Percentiles rank a stretch among this genome's conserved stretches.
Evolutionary conservation across 2,329 filamentous ascomycete genomes (phyloP).

Genomic region (Macroventuria anomochaeta): DNA sequence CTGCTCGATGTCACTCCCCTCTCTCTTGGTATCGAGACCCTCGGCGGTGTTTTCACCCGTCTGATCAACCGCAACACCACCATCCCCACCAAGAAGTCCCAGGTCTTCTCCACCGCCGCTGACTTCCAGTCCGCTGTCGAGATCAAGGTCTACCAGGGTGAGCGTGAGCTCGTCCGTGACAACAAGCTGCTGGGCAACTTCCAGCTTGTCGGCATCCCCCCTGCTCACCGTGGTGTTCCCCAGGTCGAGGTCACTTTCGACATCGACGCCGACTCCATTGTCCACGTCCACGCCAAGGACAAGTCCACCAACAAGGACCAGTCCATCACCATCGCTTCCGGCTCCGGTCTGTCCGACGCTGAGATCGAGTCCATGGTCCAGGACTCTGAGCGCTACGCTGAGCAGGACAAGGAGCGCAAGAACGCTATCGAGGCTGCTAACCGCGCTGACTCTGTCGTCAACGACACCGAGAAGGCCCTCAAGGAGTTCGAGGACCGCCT

Average conservation of each 20-base stretch:
- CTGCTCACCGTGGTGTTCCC: constrained; percentile 93
- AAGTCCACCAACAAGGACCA: constrained; percentile 99
- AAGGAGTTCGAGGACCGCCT: constrained; percentile 96
- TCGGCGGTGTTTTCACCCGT: constrained; percentile 96
- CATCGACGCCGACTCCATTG: constrained; percentile 96
- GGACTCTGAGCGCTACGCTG: constrained; percentile 96
- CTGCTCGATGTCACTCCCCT: constrained; percentile 95
- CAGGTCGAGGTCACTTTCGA: constrained; percentile 99
- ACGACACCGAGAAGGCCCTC: constrained; percentile 97
- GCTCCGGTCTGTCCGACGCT: constrained; percentile 90
- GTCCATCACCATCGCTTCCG: constrained; percentile 98
- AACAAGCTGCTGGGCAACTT: constrained; percentile 99
- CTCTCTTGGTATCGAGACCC: constrained; percentile 97
- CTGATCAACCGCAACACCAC: constrained; percentile 99
- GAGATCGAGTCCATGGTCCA: constrained; percentile 98
- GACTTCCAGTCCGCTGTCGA: constrained; percentile 99
- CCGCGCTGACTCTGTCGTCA: constrained; percentile 92
- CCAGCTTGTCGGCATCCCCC: constrained; percentile 96
- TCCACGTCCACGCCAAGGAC: constrained; percentile 97
- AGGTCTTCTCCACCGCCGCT: constrained; percentile 95
- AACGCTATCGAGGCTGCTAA: constrained; percentile 93
- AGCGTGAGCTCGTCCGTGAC: constrained; percentile 97
- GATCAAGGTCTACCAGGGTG: constrained; percentile 99
- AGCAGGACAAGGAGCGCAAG: constrained; percentile 97
- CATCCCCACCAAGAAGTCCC: constrained; percentile 98